A percentile compares a stretch with the other conserved stretches of the same genome.
These are phyloP conservation scores for Leccinum imitatum DNA, from an alignment of 768 basidiomycete species.

Conservation along the genomic window DNA sequence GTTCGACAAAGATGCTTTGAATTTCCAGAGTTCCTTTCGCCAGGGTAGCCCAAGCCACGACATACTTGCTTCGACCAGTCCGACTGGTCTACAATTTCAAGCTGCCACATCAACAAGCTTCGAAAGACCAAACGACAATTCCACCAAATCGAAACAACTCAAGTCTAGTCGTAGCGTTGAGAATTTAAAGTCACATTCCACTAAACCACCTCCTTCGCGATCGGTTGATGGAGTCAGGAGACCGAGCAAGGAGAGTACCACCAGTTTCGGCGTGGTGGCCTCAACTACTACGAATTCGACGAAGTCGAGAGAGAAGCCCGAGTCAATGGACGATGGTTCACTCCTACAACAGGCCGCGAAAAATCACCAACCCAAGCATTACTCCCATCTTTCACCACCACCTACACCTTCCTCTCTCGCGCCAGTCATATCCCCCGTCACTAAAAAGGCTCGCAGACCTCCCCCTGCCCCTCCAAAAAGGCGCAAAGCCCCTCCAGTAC, in stretches of 20 bases:
- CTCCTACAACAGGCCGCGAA: slow-evolving; percentile 22
- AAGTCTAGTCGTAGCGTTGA: slow-evolving; percentile 72
- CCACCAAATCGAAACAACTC: slow-evolving; percentile 42
- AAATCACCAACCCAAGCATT: slow-evolving; percentile 16
- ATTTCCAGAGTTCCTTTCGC: slow-evolving; percentile 31
- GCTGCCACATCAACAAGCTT: neutral
- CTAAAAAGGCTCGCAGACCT: slow-evolving; percentile 43
- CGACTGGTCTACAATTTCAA: slow-evolving; percentile 16
- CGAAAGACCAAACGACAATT: slow-evolving; percentile 21
- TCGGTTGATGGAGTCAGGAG: slow-evolving; percentile 39
- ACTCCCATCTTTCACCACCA: slow-evolving; percentile 19
- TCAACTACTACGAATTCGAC: slow-evolving; percentile 19
- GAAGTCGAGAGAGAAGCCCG: slow-evolving; percentile 26
- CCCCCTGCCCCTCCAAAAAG: slow-evolving; percentile 70
- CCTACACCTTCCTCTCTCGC: slow-evolving; percentile 18
- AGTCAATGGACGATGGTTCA: slow-evolving; percentile 28
- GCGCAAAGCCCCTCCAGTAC: slow-evolving; percentile 71
- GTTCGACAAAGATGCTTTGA: slow-evolving; percentile 27
- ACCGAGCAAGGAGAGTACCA: slow-evolving; percentile 40
- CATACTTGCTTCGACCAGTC: slow-evolving; percentile 38
- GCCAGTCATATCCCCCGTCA: slow-evolving; percentile 18
- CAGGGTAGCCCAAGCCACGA: slow-evolving; percentile 47
- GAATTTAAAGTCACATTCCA: slow-evolving; percentile 40
- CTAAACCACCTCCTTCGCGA: slow-evolving; percentile 31
- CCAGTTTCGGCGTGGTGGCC: slow-evolving; percentile 31